Conservation (phyloP, 108 stramenopile genomes). For the Heterococcus sp. region DNA sequence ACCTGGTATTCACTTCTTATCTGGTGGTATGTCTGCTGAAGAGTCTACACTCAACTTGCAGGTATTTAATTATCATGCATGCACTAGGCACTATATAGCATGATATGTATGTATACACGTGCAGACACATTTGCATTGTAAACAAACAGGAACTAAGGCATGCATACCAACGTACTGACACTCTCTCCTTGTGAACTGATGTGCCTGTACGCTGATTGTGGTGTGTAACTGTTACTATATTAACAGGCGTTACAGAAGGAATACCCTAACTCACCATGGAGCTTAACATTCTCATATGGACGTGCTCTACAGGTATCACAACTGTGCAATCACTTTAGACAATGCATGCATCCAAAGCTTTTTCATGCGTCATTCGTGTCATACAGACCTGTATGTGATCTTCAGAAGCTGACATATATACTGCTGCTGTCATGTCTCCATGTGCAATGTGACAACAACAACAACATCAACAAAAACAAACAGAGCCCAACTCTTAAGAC, state of each 20-base stretch:
- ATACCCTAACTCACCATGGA: constrained; percentile 60
- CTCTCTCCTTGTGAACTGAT: neutral
- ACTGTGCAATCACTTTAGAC: neutral
- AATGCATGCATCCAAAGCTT: no score
- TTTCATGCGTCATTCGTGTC: no score
- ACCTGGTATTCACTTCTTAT: constrained; percentile 73
- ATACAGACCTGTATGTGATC: no score
- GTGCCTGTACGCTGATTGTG: neutral
- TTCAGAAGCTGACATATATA: no score
- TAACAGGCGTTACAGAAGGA: constrained; percentile 63
- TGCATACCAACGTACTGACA: no score
- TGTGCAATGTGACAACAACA: no score
- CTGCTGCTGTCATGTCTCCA: no score
- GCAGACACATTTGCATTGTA: neutral
- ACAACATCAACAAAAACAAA: no score
- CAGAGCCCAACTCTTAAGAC: no score
- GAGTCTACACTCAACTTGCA: constrained; percentile 71
- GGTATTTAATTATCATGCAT: constrained; percentile 43
- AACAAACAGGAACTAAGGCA: neutral
- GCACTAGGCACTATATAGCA: neutral
- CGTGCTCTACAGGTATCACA: constrained; percentile 72
- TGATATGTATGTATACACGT: neutral
- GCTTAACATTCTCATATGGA: constrained; percentile 70
- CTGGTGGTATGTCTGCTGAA: constrained; percentile 74
- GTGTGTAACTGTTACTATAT: neutral